Percentiles rank a stretch among this genome's conserved stretches.
Evolutionary conservation across 768 basidiomycete genomes (phyloP).

Genomic region (Boletus barrowsii): DNA sequence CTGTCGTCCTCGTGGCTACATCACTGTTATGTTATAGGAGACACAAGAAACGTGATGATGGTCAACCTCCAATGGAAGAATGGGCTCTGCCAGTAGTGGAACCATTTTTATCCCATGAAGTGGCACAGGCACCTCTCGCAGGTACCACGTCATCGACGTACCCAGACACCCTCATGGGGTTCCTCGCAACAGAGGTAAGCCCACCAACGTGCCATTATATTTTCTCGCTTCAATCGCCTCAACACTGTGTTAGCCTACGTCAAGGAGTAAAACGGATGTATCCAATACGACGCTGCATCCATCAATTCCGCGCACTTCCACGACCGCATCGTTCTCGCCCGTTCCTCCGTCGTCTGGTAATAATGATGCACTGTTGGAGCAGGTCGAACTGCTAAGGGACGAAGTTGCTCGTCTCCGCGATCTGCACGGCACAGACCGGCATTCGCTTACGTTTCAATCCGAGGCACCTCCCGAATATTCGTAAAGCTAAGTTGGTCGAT

Average conservation of each 20-base stretch:
- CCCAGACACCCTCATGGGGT: too few species aligned
- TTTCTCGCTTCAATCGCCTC: not conserved
- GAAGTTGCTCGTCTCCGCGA: not conserved
- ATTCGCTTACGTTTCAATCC: too few species aligned
- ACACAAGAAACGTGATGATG: not conserved
- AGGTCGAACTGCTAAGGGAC: not conserved
- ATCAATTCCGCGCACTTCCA: not conserved
- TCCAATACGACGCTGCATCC: not conserved
- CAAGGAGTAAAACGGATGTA: not conserved
- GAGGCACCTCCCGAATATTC: too few species aligned
- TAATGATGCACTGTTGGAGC: not conserved
- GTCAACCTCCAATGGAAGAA: not conserved
- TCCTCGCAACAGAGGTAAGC: too few species aligned
- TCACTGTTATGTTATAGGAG: slow-evolving; percentile 11
- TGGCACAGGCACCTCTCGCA: too few species aligned
- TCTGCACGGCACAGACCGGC: not conserved
- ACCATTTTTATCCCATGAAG: not conserved
- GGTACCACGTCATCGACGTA: not conserved
- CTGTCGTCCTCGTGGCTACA: not conserved
- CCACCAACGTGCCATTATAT: too few species aligned
- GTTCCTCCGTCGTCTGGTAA: not conserved
- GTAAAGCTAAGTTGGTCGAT: too few species aligned
- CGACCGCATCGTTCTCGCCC: not conserved
- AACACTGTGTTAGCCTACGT: not conserved
- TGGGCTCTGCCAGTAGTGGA: not conserved